A percentile compares a stretch with the other conserved stretches of the same genome.
Conservation (phyloP, 768 basidiomycete genomes). For the Lepiota brunneoincarnata region DNA sequence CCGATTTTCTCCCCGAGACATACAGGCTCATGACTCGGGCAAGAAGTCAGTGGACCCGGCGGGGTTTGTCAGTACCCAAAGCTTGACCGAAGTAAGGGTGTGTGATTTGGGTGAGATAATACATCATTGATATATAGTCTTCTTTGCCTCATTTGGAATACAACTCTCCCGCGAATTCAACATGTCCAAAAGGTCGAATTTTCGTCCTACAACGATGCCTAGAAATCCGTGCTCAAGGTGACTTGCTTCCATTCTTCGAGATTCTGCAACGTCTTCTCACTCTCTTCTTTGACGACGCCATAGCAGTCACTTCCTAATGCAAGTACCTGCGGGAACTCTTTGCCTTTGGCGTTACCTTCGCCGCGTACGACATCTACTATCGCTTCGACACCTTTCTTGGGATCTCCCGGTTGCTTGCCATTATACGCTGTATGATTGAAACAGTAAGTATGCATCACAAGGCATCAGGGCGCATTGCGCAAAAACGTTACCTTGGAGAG, state of each 20-base stretch:
- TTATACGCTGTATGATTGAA: constrained; percentile 22
- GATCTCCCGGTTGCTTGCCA: constrained; percentile 36
- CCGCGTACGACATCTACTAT: constrained; percentile 31
- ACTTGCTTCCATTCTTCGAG: constrained; percentile 34
- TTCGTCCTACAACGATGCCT: too few relatives aligned
- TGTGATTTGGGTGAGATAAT: too few relatives aligned
- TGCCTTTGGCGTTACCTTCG: constrained; percentile 29
- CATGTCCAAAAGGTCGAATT: too few relatives aligned
- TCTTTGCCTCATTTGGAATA: too few relatives aligned
- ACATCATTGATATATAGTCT: too few relatives aligned
- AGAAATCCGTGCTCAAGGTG: constrained; percentile 21
- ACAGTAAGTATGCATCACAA: background rate
- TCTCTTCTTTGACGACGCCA: constrained; percentile 18
- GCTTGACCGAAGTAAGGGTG: too few relatives aligned
- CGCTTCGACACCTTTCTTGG: constrained; percentile 30
- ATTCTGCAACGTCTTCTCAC: constrained; percentile 12
- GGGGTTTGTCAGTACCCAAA: too few relatives aligned
- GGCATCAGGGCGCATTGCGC: background rate
- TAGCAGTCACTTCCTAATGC: constrained; percentile 30
- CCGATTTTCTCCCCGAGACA: too few relatives aligned
- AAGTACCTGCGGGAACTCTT: constrained; percentile 25
- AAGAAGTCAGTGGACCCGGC: too few relatives aligned
- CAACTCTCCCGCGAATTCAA: too few relatives aligned
- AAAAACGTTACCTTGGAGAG: constrained; percentile 24
- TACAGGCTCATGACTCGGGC: too few relatives aligned